Evolutionary conservation across 345 rosid genomes (phyloP), one percentile per base, ranked within the genome.

Genomic region (Eucalyptus cladocalyx): DNA sequence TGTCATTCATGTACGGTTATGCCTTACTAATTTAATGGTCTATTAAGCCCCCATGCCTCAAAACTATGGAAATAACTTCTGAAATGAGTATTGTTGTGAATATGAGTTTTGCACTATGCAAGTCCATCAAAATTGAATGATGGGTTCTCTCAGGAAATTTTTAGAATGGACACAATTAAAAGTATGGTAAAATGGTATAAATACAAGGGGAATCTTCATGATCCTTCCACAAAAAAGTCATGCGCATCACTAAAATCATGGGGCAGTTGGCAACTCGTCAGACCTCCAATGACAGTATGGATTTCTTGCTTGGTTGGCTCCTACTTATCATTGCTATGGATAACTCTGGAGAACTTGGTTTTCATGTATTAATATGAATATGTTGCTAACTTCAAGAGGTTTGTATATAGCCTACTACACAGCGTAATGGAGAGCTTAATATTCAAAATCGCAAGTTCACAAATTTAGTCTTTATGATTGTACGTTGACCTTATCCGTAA

Each of bases 331-430:
- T 51, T 51, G 54, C 21, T 51, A 51, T 51, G 0, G 21, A 17
- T 51, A 51, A 51, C 54, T 51, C 21, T 0, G 18, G 0, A 6
- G 54, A 17, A 51, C 0, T 1, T 8, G 0, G 21, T 6, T 51
- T 6, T 17, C 0, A 51, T 51, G 0, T 51, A 51, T 51, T 51
- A 16, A 51, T 51, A 7, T 51, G 54, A 48, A 48, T 48, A 48
- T 48, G 14, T 48, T 48, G 0, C 49, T 48, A 11, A 48, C 49
- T 0, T 0, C 49, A 4, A 48, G 49, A 12, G 0, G 49, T 48
- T 48, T 48, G n/a, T 48, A 48, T 0, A 14, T 49, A 49, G 3
- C 51, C 17, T 49, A 49, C 51, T 49, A 1, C 17, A 49, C 1
- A 49, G 18, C 3, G 0, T 53, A 53, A 19, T 0, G 2, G 0